phyloP scores from a whole-genome alignment of 805 yeast genomes.

The Ogataea chonburiensis region DNA sequence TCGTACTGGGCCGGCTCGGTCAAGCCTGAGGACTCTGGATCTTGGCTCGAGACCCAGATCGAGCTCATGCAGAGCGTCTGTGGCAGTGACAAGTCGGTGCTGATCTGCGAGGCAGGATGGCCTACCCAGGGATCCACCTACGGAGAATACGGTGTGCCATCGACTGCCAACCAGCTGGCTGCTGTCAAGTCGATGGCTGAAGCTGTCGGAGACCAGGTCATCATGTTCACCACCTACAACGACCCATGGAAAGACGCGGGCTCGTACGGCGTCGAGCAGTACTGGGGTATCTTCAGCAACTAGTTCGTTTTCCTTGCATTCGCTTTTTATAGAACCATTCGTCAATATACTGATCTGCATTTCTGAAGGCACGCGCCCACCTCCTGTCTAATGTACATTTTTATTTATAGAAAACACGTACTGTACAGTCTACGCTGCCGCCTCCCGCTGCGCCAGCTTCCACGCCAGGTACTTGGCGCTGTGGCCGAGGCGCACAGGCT shows the following conservation, averaged over 20 bases:
- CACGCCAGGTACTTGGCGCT: conserved; percentile 71
- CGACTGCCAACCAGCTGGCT: conserved; percentile 47
- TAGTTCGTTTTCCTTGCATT: conserved; percentile 10
- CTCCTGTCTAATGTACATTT: conserved; percentile 12
- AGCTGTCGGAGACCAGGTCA: conserved; percentile 46
- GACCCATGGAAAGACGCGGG: conserved; percentile 65
- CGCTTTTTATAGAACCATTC: conserved; percentile 6
- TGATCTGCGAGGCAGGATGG: conserved; percentile 71
- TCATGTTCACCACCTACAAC: conserved; percentile 60
- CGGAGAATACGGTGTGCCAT: conserved; percentile 53
- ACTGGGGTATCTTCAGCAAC: conserved; percentile 50
- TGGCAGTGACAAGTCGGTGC: conserved; percentile 46
- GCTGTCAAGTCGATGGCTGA: conserved; percentile 52
- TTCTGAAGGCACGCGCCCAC: background rate
- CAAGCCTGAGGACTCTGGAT: conserved; percentile 50
- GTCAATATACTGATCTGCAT: conserved; percentile 3
- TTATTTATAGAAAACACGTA: conserved; percentile 9
- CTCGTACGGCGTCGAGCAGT: conserved; percentile 55
- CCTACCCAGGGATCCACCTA: conserved; percentile 58
- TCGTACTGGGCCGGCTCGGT: conserved; percentile 63
- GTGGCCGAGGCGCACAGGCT: conserved; percentile 56
- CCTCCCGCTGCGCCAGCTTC: conserved; percentile 32
- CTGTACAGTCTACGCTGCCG: conserved; percentile 4
- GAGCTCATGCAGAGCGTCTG: conserved; percentile 44
- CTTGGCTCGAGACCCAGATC: conserved; percentile 51